Evolutionary conservation across 179 eudicot genomes (phyloP), one percentile per base, ranked within the genome.

Genomic region (Heliamphora pulchella): DNA sequence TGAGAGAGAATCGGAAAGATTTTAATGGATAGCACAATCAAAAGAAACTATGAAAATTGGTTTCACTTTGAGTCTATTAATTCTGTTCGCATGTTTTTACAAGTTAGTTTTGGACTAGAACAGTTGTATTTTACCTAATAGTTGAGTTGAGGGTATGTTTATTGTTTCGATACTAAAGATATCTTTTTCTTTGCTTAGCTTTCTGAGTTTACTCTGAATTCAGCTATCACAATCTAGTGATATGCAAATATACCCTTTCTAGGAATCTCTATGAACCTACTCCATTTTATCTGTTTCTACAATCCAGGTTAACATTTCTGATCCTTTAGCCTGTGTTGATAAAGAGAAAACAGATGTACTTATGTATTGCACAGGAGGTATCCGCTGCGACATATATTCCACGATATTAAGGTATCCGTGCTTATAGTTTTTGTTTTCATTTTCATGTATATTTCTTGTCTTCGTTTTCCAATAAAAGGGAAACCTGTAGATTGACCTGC

Each of bases 291-390:
- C 20, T 67, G 4, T 71, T 47, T 78, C 50, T 78, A 68, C 67
- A 74, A 57, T 83, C 61, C 90, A 94, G 98, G 89, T 82, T 69
- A 80, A 51, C 77, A 87, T 80, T 83, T 88, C 92, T 79, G 99
- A 96, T 90, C 98, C 98, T 82, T 85, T 94, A 87, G 89, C 89
- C 70, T 77, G 82, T 69, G 89, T 88, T 81, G 98, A 96, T 85
- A 92, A 90, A 87, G 98, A 91, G 78, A 90, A 83, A 70, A 92
- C 96, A 54, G 93, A 90, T 74, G 86, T 96, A 81, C 75, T 96
- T 86, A 96, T 96, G 99, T 96, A 96, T 82, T 96, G 99, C 77
- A 96, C 99, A 14, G 99, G 99, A 78, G 99, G 99, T 48, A 96
- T 96, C 76, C 96, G 99, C 57, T 96, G 99, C 67, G 99, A 96